Base-by-base conservation (phyloP, 345 rosid genomes). In the Populus ilicifolia region DNA sequence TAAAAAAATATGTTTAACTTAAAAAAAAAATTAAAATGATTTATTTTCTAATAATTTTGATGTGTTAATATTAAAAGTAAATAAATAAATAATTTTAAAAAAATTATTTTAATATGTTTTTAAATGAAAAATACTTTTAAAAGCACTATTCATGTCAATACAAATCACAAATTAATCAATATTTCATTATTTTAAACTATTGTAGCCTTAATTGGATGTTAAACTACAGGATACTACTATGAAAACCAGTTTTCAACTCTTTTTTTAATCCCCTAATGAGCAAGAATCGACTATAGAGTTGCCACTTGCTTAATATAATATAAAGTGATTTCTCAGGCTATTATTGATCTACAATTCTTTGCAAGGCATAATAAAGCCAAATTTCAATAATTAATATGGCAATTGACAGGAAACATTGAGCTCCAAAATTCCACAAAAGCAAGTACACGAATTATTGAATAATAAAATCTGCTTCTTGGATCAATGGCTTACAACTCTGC, bases 1-100 rank as follows among this genome's bases (percentile, higher is more conserved):
- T 30, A 30, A 33, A 33, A 33, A 33, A 33, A 33, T 27, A 27
- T 27, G 27, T 27, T 27, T 27, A 27, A 27, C 27, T 27, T 27
- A 0, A 27, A 27, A 27, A 27, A 27, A 27, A 27, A 0, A 27
- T 27, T 27, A 27, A 27, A 27, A 0, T 27, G 1, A 27, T 27
- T 0, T 27, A 1, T 27, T 27, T 27, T 27, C 1, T 27, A 27
- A 27, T 27, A 27, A 27, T 27, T 27, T 27, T 27, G 27, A 27
- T 27, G 1, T 27, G 27, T 27, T 27, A 27, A 27, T 27, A 1
- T 27, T 27, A 27, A 27, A 27, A 27, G 1, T 27, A 27, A 27
- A 27, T n/a, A n/a, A n/a, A n/a, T n/a, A n/a, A n/a, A n/a, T 4
- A 0, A 0, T 0, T 33, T 33, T 0, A 33, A 33, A 3, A 33